These are phyloP conservation scores for Piper longum DNA, from an alignment of 164 flowering plant genomes.

Conservation along the genomic window DNA sequence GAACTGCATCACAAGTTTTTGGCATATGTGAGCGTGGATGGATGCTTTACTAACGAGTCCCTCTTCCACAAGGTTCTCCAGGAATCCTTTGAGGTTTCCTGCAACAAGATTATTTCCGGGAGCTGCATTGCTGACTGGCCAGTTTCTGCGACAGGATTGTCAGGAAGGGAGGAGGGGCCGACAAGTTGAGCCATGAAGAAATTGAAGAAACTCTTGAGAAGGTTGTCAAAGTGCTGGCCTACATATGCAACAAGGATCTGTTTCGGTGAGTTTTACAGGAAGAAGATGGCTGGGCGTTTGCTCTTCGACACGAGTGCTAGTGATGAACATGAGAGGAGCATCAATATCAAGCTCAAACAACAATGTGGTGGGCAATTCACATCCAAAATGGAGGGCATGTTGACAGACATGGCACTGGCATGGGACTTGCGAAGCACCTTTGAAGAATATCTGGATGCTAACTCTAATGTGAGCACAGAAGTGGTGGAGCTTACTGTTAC, in stretches of 20 bases:
- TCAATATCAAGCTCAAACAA: constrained; percentile 76
- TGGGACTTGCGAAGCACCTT: constrained; percentile 57
- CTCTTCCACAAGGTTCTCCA: constrained; percentile 97
- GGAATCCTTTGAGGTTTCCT: constrained; percentile 86
- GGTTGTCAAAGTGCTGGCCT: constrained; percentile 87
- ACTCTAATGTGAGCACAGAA: constrained; percentile 45
- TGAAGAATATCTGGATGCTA: constrained; percentile 52
- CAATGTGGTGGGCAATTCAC: constrained; percentile 95
- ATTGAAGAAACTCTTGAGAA: constrained; percentile 90
- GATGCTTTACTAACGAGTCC: constrained; percentile 67
- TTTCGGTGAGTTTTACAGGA: constrained; percentile 62
- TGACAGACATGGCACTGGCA: constrained; percentile 67
- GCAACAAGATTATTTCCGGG: constrained; percentile 87
- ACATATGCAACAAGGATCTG: constrained; percentile 84
- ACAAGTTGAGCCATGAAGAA: constrained; percentile 89
- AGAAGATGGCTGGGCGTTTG: constrained; percentile 81
- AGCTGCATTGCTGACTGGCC: constrained; percentile 88
- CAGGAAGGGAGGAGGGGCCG: constrained; percentile 81
- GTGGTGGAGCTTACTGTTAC: constrained; percentile 60
- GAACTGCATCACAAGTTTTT: constrained; percentile 88
- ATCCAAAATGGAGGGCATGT: constrained; percentile 98
- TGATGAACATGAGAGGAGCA: constrained; percentile 92
- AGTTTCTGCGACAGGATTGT: constrained; percentile 88
- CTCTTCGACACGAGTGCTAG: constrained; percentile 88
- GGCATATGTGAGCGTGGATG: constrained; percentile 40